A percentile compares a stretch with the other conserved stretches of the same genome.
These are phyloP conservation scores for Marchantia polymorpha DNA, from an alignment of 225 moss, liverwort and hornwort species.

Conservation along the genomic window DNA sequence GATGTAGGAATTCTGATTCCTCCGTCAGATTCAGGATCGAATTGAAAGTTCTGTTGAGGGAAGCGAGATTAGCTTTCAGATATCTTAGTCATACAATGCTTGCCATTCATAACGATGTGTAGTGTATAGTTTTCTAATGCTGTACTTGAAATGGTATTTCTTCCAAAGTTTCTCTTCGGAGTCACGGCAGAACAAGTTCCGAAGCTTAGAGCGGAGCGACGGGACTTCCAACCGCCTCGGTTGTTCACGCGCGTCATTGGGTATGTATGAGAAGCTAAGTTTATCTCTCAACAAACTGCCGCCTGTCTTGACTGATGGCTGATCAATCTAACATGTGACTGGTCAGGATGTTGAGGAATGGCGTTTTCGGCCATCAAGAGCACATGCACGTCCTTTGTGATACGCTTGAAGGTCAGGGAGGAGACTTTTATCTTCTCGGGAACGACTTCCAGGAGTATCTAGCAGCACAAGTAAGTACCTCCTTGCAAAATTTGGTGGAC, in stretches of 20 bases:
- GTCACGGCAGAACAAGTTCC: constrained; percentile 61
- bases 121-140: not conserved
- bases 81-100: not conserved
- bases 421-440: constrained; percentile 74
- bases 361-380: constrained; percentile 79
- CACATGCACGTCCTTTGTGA: constrained; percentile 75
- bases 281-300: not conserved
- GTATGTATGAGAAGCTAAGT: constrained; percentile 26
- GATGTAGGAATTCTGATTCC: not conserved
- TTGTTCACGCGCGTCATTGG: constrained; percentile 69
- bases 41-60: no score
- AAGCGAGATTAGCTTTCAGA: not conserved
- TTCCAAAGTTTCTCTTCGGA: constrained; percentile 73
- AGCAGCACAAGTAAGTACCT: constrained; percentile 59
- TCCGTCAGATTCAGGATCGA: no score
- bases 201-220: constrained; percentile 60
- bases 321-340: constrained; percentile 13
- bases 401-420: constrained; percentile 62
- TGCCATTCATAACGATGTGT: not conserved
- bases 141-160: not conserved
- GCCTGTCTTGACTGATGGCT: not conserved
- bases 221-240: constrained; percentile 63
- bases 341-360: constrained; percentile 68
- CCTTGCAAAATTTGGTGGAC: not conserved
- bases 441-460: constrained; percentile 85